Percentiles rank a stretch among this genome's conserved stretches.
Conservation (phyloP, 2,329 filamentous ascomycete species). For the Paecilomyces fulvus region DNA sequence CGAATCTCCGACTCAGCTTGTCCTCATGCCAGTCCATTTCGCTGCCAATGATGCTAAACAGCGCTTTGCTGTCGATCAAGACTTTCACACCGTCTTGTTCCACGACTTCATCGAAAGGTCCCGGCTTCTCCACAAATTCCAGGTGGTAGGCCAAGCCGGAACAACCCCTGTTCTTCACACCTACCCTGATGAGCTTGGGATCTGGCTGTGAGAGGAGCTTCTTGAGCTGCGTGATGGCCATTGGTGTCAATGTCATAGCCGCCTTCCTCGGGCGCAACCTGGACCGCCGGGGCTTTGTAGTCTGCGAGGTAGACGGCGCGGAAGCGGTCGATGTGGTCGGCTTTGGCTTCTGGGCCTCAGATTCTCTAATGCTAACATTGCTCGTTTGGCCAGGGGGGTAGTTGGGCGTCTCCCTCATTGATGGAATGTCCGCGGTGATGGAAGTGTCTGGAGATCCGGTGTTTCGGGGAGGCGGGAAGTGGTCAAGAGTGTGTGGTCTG, state of each 20-base stretch:
- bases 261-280: slow-evolving; percentile 79
- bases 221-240: slow-evolving; percentile 71
- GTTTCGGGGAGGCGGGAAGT: slow-evolving; percentile 51
- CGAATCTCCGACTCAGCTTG: slow-evolving; percentile 82
- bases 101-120: slow-evolving; percentile 79
- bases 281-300: slow-evolving; percentile 49
- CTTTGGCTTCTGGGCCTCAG: slow-evolving; percentile 59
- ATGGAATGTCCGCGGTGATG: slow-evolving; percentile 45
- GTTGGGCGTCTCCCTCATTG: slow-evolving; percentile 33
- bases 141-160: slow-evolving; percentile 89
- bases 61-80: slow-evolving; percentile 89
- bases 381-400: slow-evolving; percentile 20
- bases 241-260: slow-evolving; percentile 74
- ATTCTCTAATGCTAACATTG: slow-evolving; percentile 48
- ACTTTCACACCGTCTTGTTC: slow-evolving; percentile 96
- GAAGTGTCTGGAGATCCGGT: slow-evolving; percentile 52
- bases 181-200: slow-evolving; percentile 87
- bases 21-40: slow-evolving; percentile 99
- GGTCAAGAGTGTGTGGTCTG: slow-evolving; percentile 50
- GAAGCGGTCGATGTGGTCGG: slow-evolving; percentile 32
- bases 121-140: slow-evolving; percentile 89
- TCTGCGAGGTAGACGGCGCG: slow-evolving; percentile 25
- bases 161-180: slow-evolving; percentile 88
- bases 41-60: slow-evolving; percentile 96
- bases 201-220: slow-evolving; percentile 73